A percentile compares a stretch with the other conserved stretches of the same genome.
phyloP scores from a whole-genome alignment of 768 basidiomycete genomes.

The Tylopilus subfusipes region DNA sequence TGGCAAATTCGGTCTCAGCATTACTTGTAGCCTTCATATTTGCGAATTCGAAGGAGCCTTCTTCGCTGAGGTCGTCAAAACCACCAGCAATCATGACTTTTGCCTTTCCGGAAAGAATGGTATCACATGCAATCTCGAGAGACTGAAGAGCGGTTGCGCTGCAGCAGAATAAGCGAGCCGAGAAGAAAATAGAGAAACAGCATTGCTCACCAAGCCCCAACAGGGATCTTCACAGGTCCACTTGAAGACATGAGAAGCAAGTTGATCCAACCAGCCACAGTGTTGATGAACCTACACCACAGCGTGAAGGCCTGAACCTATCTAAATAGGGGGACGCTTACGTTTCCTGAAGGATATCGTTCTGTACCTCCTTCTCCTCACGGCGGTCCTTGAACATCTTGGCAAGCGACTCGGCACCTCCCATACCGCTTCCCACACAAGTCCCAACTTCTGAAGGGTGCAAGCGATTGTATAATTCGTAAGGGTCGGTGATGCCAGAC shows the following conservation, averaged over 20 bases:
- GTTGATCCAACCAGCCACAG: constrained; percentile 98
- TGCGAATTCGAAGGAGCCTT: constrained; percentile 98
- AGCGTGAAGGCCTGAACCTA: constrained; percentile 5
- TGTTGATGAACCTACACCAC: constrained; percentile 87
- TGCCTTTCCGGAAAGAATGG: constrained; percentile 91
- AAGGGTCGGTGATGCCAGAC: constrained; percentile 97
- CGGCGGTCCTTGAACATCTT: constrained; percentile 99
- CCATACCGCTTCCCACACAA: constrained; percentile 95
- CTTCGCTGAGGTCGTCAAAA: constrained; percentile 97
- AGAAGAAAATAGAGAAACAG: neutral
- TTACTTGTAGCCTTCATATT: constrained; percentile 99
- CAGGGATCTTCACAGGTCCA: constrained; percentile 98
- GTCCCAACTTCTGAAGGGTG: constrained; percentile 97
- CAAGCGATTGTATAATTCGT: constrained; percentile 94
- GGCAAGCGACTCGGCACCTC: constrained; percentile 83
- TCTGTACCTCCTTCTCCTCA: constrained; percentile 97
- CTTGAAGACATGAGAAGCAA: constrained; percentile 91
- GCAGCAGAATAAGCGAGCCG: constrained; percentile 4
- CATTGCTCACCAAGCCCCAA: constrained; percentile 84
- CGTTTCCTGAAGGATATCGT: constrained; percentile 98
- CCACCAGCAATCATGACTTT: constrained; percentile 99
- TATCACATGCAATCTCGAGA: constrained; percentile 96
- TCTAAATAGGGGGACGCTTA: constrained; percentile 36
- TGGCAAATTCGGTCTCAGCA: constrained; percentile 94
- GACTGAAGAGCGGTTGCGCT: constrained; percentile 98